phyloP scores from a whole-genome alignment of 345 rosid species.

The Aquilaria yunnanensis region DNA sequence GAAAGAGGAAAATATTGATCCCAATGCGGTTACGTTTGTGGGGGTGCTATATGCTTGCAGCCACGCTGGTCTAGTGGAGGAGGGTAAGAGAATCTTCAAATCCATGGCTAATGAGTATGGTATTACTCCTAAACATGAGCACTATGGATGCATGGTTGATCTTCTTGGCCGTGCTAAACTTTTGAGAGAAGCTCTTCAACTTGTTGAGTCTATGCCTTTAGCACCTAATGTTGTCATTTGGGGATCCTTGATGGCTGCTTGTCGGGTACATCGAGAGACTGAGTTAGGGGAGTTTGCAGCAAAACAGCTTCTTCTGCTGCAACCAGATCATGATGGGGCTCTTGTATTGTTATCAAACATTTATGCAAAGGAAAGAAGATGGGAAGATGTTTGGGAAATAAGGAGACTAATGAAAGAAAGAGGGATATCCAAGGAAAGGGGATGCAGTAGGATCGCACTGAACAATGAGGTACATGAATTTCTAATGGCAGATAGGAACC shows the following conservation, averaged over 20 bases:
- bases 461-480: slow-evolving; percentile 50
- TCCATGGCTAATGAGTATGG: slow-evolving; percentile 41
- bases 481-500: slow-evolving; percentile 42
- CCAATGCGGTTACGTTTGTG: slow-evolving; percentile 41
- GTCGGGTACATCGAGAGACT: slow-evolving; percentile 38
- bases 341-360: slow-evolving; percentile 63
- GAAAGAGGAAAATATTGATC: slow-evolving; percentile 35
- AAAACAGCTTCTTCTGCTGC: slow-evolving; percentile 42
- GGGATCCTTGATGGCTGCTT: slow-evolving; percentile 70
- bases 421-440: slow-evolving; percentile 49
- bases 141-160: slow-evolving; percentile 64
- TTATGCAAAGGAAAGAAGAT: slow-evolving; percentile 54
- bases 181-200: slow-evolving; percentile 39
- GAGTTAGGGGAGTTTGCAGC: slow-evolving; percentile 61
- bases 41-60: slow-evolving; percentile 53
- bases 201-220: slow-evolving; percentile 46
- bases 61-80: slow-evolving; percentile 58
- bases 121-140: slow-evolving; percentile 44
- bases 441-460: slow-evolving; percentile 54
- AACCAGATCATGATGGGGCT: slow-evolving; percentile 61
- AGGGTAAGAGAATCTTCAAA: slow-evolving; percentile 41
- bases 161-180: slow-evolving; percentile 47
- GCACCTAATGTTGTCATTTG: slow-evolving; percentile 52
- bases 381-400: slow-evolving; percentile 53
- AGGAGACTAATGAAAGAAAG: slow-evolving; percentile 42